These are phyloP conservation scores for Ascochyta viciae-villosae DNA, from an alignment of 2,329 filamentous ascomycete species.

Conservation along the genomic window DNA sequence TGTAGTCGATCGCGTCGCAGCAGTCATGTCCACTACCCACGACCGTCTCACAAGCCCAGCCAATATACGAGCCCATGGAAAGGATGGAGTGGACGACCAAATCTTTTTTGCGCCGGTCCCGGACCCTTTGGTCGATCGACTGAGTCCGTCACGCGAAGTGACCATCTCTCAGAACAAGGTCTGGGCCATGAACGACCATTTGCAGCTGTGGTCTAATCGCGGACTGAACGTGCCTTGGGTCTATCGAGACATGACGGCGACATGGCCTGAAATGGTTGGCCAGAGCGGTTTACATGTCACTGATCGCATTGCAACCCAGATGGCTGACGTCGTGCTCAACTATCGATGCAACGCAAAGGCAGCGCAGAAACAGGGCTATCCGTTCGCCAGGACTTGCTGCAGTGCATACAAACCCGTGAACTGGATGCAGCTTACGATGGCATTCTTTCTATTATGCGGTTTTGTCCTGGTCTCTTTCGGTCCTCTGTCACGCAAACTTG, in stretches of 20 bases:
- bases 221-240: constrained; percentile 57
- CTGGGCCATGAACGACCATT: constrained; percentile 60
- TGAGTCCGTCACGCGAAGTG: constrained; percentile 52
- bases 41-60: constrained; percentile 11
- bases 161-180: constrained; percentile 60
- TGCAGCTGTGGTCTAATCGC: constrained; percentile 52
- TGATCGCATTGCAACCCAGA: constrained; percentile 54
- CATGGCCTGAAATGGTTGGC: constrained; percentile 50
- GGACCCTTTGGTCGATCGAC: constrained; percentile 53
- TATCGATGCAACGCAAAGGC: constrained; percentile 61
- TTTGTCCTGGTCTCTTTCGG: constrained; percentile 10
- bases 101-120: constrained; percentile 57
- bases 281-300: constrained; percentile 60
- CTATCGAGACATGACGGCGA: constrained; percentile 58
- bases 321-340: constrained; percentile 63
- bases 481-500: background rate
- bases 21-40: constrained; percentile 20
- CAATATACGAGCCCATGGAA: constrained; percentile 8
- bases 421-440: constrained; percentile 47
- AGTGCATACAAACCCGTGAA: constrained; percentile 51
- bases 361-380: constrained; percentile 47
- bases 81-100: constrained; percentile 37
- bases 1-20: constrained; percentile 53
- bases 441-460: constrained; percentile 38
- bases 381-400: constrained; percentile 62